Conservation (phyloP, 495 filamentous ascomycete species). For the Penicillium chermesinum region DNA sequence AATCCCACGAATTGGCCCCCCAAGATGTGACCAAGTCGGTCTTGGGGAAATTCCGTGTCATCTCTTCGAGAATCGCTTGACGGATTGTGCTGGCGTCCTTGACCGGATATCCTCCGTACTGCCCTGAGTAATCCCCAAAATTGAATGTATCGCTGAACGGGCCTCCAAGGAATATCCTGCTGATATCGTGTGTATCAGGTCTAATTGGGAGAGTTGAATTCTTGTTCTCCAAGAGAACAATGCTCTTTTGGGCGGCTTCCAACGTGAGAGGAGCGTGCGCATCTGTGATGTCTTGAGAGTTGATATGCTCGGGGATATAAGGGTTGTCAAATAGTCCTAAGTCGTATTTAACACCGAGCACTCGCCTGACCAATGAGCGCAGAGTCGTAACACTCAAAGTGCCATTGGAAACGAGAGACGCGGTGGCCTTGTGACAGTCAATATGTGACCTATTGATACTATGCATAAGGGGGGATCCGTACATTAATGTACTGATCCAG, state of each 20-base stretch:
- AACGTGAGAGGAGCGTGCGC: constrained; percentile 7
- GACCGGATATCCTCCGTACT: constrained; percentile 37
- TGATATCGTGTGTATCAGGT: background rate
- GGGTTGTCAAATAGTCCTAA: constrained; percentile 6
- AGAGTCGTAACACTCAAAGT: background rate
- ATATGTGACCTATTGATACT: background rate
- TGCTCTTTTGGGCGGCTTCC: constrained; percentile 6
- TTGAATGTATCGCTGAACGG: constrained; percentile 41
- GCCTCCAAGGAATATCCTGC: constrained; percentile 19
- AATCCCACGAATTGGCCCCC: constrained; percentile 38
- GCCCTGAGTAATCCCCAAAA: constrained; percentile 36
- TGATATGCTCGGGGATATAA: constrained; percentile 3
- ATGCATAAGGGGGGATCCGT: background rate
- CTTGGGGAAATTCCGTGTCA: constrained; percentile 13
- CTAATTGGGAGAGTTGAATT: constrained; percentile 3
- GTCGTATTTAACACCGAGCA: constrained; percentile 7
- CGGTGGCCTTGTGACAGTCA: background rate
- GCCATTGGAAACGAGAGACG: constrained; percentile 2
- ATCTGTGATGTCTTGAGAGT: constrained; percentile 1
- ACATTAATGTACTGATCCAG: constrained; percentile 6
- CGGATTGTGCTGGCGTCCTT: constrained; percentile 33
- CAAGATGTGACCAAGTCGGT: constrained; percentile 36
- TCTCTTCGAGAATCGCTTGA: constrained; percentile 32
- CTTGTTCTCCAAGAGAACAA: constrained; percentile 7
- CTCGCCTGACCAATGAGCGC: constrained; percentile 1